Evolutionary conservation across 169 alveolate species (phyloP), one percentile per base, ranked within the genome.

Genomic region (Theileria annulata): DNA sequence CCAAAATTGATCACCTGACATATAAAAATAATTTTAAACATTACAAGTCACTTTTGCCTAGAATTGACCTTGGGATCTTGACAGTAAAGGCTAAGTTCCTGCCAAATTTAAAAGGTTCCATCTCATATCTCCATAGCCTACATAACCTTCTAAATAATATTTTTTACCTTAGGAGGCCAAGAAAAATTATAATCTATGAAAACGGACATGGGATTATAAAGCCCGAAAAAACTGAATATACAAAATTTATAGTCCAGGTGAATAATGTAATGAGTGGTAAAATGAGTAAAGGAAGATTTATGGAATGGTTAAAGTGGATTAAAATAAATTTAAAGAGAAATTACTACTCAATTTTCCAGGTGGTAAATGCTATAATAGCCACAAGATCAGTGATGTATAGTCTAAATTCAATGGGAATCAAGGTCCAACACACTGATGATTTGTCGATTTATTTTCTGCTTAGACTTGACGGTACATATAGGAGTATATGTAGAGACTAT

Each of bases 351-450:
- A 56, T 56, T 21, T 56, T 56, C 33, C 35, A 56, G 35, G 8
- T 56, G 35, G 31, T 56, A 1, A 56, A 56, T 25, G 66, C 66
- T 21, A 56, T 56, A 56, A 56, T 56, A 56, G 66, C 66, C 35
- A 5, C 66, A 15, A 56, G 66, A 25, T 56, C 66, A 25, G 35
- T 21, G 66, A 56, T 56, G 35, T 56, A 19, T 19, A 25, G 13
- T 2, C 27, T 10, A 8, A 56, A 56, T 8, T 21, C 66, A 25
- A 56, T 56, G 66, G 28, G 35, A 56, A 27, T 56, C 10, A 25
- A 56, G 10, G 66, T 56, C 35, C 35, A 56, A 15, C 17, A 56
- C 66, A 25, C 35, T 19, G 35, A 19, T 21, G 66, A 56, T 25
- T 25, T 56, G 10, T 56, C 66, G 66, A 19, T 56, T 19, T 56